phyloP scores from a whole-genome alignment of 2,329 filamentous ascomycete species.

The Pseudogymnoascus sp. region DNA sequence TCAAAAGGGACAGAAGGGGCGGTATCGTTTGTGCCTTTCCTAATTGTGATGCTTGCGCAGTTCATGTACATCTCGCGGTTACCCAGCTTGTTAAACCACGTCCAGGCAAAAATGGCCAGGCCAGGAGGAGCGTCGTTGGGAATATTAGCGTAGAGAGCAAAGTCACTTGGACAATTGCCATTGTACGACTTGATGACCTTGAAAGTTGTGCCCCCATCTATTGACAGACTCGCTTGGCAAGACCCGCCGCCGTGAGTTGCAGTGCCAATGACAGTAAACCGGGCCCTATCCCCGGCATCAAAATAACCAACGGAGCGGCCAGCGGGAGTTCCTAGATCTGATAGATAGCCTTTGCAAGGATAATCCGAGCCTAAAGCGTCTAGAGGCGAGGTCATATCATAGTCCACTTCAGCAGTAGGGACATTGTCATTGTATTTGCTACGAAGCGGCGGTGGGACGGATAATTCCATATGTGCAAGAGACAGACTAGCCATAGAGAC shows the following conservation, averaged over 20 bases:
- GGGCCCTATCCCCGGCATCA: no score
- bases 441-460: neutral
- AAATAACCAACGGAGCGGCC: no score
- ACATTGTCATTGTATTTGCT: neutral
- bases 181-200: slow-evolving; percentile 53
- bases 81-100: slow-evolving; percentile 48
- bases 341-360: slow-evolving; percentile 4
- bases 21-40: slow-evolving; percentile 21
- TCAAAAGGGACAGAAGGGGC: no score
- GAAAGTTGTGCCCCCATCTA: slow-evolving; percentile 48
- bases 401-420: neutral
- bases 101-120: slow-evolving; percentile 31
- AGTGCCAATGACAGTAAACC: slow-evolving; percentile 20
- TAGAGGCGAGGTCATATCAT: neutral
- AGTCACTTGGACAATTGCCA: slow-evolving; percentile 46
- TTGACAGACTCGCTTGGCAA: no score
- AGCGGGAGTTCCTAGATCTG: slow-evolving; percentile 12
- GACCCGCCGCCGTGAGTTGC: slow-evolving; percentile 42
- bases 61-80: slow-evolving; percentile 61
- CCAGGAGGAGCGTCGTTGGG: neutral
- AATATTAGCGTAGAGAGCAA: neutral
- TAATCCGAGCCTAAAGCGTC: neutral
- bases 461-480: no score
- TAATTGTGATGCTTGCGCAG: slow-evolving; percentile 48
- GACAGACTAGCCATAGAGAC: no score